A percentile compares a stretch with the other conserved stretches of the same genome.
phyloP scores from a whole-genome alignment of 345 rosid species.

The Brassica juncea region DNA sequence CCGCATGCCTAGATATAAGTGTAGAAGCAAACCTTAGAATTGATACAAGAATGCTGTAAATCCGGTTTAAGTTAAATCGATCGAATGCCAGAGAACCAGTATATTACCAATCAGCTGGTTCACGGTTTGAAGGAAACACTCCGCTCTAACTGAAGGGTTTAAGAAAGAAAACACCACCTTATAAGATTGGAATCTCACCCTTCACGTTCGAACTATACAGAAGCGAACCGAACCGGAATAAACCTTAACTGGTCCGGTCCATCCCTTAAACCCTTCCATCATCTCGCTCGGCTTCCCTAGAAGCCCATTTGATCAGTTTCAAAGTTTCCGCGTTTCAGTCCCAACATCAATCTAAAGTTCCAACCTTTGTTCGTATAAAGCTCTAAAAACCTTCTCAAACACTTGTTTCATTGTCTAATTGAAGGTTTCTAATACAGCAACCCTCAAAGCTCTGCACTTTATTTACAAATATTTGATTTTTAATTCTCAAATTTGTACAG shows the following conservation, averaged over 20 bases:
- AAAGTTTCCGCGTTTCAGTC: background rate
- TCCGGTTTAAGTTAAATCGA: constrained; percentile 14
- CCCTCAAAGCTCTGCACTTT: constrained; percentile 4
- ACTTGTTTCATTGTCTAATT: background rate
- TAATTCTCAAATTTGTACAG: background rate
- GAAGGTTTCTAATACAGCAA: background rate
- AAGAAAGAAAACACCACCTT: background rate
- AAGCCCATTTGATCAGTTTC: background rate
- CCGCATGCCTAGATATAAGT: background rate
- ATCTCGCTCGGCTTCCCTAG: background rate
- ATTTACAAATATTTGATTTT: background rate
- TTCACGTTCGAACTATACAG: constrained; percentile 1
- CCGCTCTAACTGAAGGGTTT: background rate
- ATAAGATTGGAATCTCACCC: background rate
- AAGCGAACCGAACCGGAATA: constrained; percentile 15
- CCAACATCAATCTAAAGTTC: background rate
- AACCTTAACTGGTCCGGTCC: background rate
- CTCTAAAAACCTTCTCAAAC: background rate
- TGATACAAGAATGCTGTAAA: background rate
- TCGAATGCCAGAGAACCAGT: background rate
- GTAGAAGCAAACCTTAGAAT: background rate
- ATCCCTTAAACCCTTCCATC: constrained; percentile 13
- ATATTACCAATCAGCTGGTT: background rate
- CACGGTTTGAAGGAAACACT: background rate
- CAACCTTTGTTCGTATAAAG: background rate